A percentile compares a stretch with the other conserved stretches of the same genome.
phyloP scores from a whole-genome alignment of 768 basidiomycete species.

The Leccinellum rugosiceps region DNA sequence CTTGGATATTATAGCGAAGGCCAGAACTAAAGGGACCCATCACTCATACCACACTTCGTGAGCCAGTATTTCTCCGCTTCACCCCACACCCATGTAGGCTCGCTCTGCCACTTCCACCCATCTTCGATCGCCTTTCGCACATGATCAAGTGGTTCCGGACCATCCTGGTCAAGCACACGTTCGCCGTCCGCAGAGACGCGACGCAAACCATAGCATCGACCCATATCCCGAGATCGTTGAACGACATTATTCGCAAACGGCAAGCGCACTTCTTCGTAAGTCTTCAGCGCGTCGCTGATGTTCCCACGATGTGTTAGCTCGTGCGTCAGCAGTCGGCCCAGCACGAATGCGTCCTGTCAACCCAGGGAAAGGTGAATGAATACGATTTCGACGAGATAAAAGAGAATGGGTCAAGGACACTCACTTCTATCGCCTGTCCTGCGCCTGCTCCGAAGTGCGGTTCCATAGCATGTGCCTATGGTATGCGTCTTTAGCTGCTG shows the following conservation, averaged over 20 bases:
- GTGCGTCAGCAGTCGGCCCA: conserved; percentile 29
- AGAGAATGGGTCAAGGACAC: neutral
- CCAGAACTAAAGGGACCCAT: too few relatives aligned
- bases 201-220: conserved; percentile 23
- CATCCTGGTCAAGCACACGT: neutral
- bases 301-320: conserved; percentile 15
- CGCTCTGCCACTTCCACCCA: conserved; percentile 20
- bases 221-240: conserved; percentile 16
- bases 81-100: conserved; percentile 2
- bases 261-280: conserved; percentile 32
- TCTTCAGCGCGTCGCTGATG: conserved; percentile 25
- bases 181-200: neutral
- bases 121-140: conserved; percentile 14
- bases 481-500: neutral
- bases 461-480: conserved; percentile 44
- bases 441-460: conserved; percentile 48
- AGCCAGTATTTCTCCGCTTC: conserved; percentile 14
- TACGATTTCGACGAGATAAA: neutral
- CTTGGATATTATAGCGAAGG: too few relatives aligned
- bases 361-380: neutral
- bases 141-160: conserved; percentile 5
- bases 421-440: conserved; percentile 48
- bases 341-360: conserved; percentile 29
- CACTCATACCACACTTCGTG: neutral
- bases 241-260: conserved; percentile 27